These are phyloP conservation scores for Ophiostoma himal-ulmi DNA, from an alignment of 2,329 filamentous ascomycete genomes.

Conservation along the genomic window DNA sequence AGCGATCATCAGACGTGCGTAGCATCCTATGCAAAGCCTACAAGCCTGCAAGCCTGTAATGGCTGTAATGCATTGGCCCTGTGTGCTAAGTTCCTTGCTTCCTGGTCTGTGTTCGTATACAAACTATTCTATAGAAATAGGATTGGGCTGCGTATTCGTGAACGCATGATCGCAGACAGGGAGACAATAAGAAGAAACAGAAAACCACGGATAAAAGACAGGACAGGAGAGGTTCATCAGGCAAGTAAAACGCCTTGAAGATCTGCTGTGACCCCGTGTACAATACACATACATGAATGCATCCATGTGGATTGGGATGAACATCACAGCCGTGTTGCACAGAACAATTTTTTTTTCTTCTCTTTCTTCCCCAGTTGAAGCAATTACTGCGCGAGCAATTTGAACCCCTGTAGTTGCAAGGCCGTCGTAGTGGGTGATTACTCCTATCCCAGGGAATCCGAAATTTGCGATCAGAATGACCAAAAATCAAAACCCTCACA, in stretches of 20 bases:
- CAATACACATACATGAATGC: background rate
- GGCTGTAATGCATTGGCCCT: background rate
- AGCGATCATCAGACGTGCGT: conserved; percentile 17
- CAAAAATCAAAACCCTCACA: background rate
- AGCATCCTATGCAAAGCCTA: conserved; percentile 8
- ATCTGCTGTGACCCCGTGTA: background rate
- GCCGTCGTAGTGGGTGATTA: background rate
- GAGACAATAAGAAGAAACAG: background rate
- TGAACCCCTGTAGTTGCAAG: background rate
- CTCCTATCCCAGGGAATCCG: background rate
- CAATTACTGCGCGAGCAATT: background rate
- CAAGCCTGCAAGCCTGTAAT: background rate
- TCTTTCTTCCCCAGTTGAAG: background rate
- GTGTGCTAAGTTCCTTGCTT: background rate
- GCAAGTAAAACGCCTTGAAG: conserved; percentile 5
- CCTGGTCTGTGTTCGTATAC: background rate
- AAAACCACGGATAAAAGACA: background rate
- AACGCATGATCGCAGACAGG: background rate
- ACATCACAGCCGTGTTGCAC: background rate
- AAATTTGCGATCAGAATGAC: background rate
- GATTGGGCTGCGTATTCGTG: conserved; percentile 3
- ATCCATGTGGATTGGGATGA: background rate
- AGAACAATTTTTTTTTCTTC: background rate
- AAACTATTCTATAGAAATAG: background rate
- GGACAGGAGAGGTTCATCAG: background rate